Conservation (phyloP, 2,329 filamentous ascomycete species). For the Calonectria hawksworthii region DNA sequence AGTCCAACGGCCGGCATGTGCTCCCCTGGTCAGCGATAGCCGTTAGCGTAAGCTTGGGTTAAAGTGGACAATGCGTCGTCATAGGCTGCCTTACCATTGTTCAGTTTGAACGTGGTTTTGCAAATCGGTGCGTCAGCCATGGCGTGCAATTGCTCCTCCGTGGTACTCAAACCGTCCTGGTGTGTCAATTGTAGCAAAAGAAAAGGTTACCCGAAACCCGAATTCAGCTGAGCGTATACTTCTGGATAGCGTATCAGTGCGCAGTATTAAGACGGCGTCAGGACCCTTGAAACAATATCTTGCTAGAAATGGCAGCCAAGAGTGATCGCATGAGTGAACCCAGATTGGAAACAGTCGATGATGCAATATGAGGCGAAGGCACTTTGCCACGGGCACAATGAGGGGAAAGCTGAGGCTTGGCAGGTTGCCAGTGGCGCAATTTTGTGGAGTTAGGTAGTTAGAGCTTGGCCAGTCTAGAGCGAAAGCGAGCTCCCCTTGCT, state of each 20-base stretch:
- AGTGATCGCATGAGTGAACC: background rate
- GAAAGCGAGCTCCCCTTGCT: background rate
- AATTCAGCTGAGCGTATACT: background rate
- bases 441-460: background rate
- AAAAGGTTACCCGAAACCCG: background rate
- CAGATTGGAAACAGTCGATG: background rate
- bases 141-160: background rate
- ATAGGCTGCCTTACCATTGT: slow-evolving; percentile 6
- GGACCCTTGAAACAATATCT: background rate
- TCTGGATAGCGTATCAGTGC: too few species aligned
- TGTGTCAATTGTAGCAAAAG: too few species aligned
- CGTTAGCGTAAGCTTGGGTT: background rate
- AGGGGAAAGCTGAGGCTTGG: background rate
- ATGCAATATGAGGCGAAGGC: background rate
- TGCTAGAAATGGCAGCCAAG: background rate
- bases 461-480: background rate
- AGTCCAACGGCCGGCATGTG: slow-evolving; percentile 15
- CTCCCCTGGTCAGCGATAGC: background rate
- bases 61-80: background rate
- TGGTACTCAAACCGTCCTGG: background rate
- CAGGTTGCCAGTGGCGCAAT: background rate
- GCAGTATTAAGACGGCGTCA: background rate
- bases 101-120: slow-evolving; percentile 12
- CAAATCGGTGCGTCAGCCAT: background rate
- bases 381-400: background rate